A percentile compares a stretch with the other conserved stretches of the same genome.
Conservation (phyloP, 192 early-diverging fungal species). For the Pilaira anomala region DNA sequence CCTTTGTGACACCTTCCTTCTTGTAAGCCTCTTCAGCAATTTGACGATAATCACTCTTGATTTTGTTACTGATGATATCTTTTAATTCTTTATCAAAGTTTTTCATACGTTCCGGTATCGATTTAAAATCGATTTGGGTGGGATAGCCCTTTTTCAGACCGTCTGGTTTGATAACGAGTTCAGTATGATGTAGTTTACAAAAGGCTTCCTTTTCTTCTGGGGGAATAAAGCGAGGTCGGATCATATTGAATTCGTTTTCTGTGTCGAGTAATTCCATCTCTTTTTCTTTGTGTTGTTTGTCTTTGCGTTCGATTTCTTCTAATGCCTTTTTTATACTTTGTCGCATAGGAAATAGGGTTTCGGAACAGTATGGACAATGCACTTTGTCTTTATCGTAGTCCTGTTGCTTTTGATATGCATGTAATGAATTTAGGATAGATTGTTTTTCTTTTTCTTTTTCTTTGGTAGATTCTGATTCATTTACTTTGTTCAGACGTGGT, state of each 20-base stretch:
- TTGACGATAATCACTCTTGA: slow-evolving; percentile 35
- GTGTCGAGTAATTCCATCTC: background rate
- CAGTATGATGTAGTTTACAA: slow-evolving; percentile 44
- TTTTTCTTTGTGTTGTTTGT: background rate
- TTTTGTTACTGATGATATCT: slow-evolving; percentile 29
- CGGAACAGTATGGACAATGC: background rate
- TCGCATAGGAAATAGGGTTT: background rate
- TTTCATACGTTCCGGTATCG: slow-evolving; percentile 28
- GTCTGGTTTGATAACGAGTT: slow-evolving; percentile 38
- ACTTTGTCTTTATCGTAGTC: background rate
- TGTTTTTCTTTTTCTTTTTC: too few relatives aligned
- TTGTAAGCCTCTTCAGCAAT: slow-evolving; percentile 33
- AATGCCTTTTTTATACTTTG: background rate
- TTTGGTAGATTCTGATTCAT: too few relatives aligned
- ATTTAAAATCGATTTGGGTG: slow-evolving; percentile 34
- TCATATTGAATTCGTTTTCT: background rate
- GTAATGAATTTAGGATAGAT: too few relatives aligned
- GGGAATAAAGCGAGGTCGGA: background rate
- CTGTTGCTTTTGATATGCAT: background rate
- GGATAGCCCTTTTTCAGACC: slow-evolving; percentile 40
- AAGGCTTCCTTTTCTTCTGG: slow-evolving; percentile 24
- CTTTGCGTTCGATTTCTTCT: background rate
- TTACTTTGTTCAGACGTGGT: too few relatives aligned
- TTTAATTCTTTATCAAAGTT: slow-evolving; percentile 33
- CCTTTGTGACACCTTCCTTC: slow-evolving; percentile 36